Evolutionary conservation across 2,329 filamentous ascomycete genomes (phyloP).

Genomic region (Lecanicillium sp.): DNA sequence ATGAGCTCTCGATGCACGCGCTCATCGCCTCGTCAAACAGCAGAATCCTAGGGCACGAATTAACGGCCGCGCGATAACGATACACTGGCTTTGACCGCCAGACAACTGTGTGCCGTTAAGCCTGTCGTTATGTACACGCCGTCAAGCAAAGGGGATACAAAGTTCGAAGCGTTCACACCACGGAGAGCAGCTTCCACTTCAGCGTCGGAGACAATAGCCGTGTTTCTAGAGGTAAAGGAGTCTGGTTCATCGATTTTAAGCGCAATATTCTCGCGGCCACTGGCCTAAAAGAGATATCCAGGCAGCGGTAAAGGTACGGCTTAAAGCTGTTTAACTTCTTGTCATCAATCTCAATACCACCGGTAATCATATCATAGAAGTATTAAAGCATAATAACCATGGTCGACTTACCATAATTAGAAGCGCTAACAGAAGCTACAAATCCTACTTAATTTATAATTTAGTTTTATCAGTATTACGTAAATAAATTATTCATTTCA

Average conservation of each 20-base stretch:
- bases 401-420: slow-evolving; percentile 56
- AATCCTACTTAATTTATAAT: slow-evolving; percentile 38
- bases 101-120: slow-evolving; percentile 78
- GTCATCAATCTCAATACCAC: slow-evolving; percentile 41
- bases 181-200: slow-evolving; percentile 38
- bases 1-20: slow-evolving; percentile 56
- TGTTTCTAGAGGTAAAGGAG: slow-evolving; percentile 5
- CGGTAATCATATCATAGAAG: slow-evolving; percentile 38
- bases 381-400: slow-evolving; percentile 48
- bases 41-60: slow-evolving; percentile 85
- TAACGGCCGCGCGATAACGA: slow-evolving; percentile 82
- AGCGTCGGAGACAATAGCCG: slow-evolving; percentile 24
- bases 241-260: slow-evolving; percentile 23
- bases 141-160: slow-evolving; percentile 76
- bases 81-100: slow-evolving; percentile 86
- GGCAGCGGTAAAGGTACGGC: slow-evolving; percentile 43
- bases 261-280: slow-evolving; percentile 79
- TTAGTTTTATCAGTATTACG: background rate
- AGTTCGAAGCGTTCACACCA: slow-evolving; percentile 44
- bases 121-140: slow-evolving; percentile 85
- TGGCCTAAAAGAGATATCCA: slow-evolving; percentile 68
- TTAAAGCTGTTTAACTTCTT: slow-evolving; percentile 36
- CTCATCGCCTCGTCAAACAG: slow-evolving; percentile 92
- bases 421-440: slow-evolving; percentile 49
- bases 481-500: background rate